phyloP scores from a whole-genome alignment of 768 basidiomycete genomes.

The Thelephora aurantiotincta region DNA sequence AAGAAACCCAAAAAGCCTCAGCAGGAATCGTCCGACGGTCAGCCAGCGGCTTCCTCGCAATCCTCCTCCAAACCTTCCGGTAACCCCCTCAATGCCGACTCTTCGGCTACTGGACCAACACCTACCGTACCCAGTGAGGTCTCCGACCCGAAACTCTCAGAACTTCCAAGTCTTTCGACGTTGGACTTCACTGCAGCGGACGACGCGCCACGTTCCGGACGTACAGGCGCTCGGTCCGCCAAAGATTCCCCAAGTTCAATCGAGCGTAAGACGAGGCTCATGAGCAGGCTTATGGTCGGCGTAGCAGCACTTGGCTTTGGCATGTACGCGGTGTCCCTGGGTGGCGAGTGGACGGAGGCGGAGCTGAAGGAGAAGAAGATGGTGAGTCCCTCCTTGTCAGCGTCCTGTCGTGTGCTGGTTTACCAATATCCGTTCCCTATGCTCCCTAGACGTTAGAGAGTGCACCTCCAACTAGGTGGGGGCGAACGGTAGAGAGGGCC shows the following conservation, averaged over 20 bases:
- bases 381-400: conserved; percentile 24
- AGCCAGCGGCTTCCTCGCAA: background rate
- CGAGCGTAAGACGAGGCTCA: conserved; percentile 50
- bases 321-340: conserved; percentile 48
- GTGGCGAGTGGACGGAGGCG: conserved; percentile 64
- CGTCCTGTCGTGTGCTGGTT: background rate
- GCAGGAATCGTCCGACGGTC: background rate
- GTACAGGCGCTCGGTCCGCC: conserved; percentile 68
- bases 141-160: no score
- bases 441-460: conserved; percentile 36
- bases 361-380: conserved; percentile 52
- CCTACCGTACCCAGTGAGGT: no score
- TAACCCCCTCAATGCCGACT: background rate
- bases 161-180: conserved; percentile 22
- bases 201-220: conserved; percentile 26
- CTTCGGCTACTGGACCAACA: background rate
- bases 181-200: conserved; percentile 55
- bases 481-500: conserved; percentile 47
- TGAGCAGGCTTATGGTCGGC: conserved; percentile 40
- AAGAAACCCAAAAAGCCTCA: background rate
- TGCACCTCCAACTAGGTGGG: conserved; percentile 49
- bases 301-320: conserved; percentile 42
- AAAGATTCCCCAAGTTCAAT: conserved; percentile 68
- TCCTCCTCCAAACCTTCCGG: background rate
- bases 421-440: background rate